Evolutionary conservation across 2,329 filamentous ascomycete genomes (phyloP), one percentile per base, ranked within the genome.

Genomic region (Akanthomyces lecanii): DNA sequence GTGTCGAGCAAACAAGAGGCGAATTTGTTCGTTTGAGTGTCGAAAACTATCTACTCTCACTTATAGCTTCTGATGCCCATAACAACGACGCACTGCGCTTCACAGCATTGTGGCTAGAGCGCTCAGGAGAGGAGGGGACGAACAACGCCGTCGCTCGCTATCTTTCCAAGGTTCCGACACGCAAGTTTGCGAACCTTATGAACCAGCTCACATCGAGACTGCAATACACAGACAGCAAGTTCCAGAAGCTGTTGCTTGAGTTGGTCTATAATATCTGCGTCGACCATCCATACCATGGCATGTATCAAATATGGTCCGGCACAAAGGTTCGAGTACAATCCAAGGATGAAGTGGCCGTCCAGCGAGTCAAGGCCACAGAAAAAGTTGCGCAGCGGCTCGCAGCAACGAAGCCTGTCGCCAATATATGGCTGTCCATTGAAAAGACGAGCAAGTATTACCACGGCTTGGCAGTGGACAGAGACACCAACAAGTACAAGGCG

Each of bases 141-240:
- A 98, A 97, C 69, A 83, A 84, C 53, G 88, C 91, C 2, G 92
- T 97, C 23, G 80, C 79, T 62, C 85, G 84, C 64, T 80, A 92
- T 70, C 79, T 99, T 18, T 76, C 79, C 4, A 81, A 85, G 58
- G 94, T 98, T 0, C 89, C 94, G 2, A 97, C 91, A 64, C 85
- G 91, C 65, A 99, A 99, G 71, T 97, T 99, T 72, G 94, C 92
- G 1, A 79, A 89, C 4, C 79, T 99, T 58, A 96, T 97, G 87
- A 99, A 97, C 71, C 95, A 99, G 74, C 83, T 99, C 38, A 94
- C 93, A 6, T 99, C 96, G n/a, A 88, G 95, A 8, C 79, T 99
- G 6, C 87, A 96, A 65, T 85, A 90, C 65, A 83, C 88, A 38
- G 76, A 82, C 1, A 83, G 82, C 1, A 81, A 82, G 18, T 99